Percentiles rank a stretch among this genome's conserved stretches.
phyloP scores from a whole-genome alignment of 257 asterid genomes.

The Jaltomata sinuosa region DNA sequence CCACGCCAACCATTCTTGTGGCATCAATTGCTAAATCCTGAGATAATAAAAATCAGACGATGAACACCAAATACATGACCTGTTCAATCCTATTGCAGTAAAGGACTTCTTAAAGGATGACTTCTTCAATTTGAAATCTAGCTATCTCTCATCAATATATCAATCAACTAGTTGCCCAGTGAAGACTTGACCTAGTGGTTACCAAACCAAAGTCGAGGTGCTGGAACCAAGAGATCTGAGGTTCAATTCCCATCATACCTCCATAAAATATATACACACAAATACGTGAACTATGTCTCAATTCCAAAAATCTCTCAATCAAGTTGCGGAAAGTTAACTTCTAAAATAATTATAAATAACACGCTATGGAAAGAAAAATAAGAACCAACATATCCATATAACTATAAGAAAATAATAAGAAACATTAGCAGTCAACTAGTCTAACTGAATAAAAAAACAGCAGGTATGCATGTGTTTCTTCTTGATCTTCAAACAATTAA shows the following conservation, averaged over 20 bases:
- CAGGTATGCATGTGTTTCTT: not conserved
- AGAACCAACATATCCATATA: not conserved
- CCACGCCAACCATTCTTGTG: slow-evolving; percentile 80
- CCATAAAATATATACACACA: not conserved
- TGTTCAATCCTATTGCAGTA: not conserved
- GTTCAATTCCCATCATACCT: not conserved
- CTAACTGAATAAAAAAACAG: not conserved
- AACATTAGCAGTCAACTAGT: not conserved
- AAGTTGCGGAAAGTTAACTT: not conserved
- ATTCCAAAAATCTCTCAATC: not conserved
- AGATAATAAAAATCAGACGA: not conserved
- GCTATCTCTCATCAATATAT: not conserved
- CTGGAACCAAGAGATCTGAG: not conserved
- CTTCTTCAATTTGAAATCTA: not conserved
- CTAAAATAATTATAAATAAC: not conserved
- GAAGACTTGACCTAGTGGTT: not conserved
- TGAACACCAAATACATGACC: not conserved
- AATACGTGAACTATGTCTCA: not conserved
- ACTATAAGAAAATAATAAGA: not conserved
- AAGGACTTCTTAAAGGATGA: not conserved
- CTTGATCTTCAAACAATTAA: not conserved
- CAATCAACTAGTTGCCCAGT: not conserved
- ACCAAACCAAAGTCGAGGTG: not conserved
- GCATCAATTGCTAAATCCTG: slow-evolving; percentile 95
- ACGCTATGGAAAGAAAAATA: not conserved